Evolutionary conservation across 352 stramenopile species (phyloP).

Genomic region (Globisporangium irregulare): DNA sequence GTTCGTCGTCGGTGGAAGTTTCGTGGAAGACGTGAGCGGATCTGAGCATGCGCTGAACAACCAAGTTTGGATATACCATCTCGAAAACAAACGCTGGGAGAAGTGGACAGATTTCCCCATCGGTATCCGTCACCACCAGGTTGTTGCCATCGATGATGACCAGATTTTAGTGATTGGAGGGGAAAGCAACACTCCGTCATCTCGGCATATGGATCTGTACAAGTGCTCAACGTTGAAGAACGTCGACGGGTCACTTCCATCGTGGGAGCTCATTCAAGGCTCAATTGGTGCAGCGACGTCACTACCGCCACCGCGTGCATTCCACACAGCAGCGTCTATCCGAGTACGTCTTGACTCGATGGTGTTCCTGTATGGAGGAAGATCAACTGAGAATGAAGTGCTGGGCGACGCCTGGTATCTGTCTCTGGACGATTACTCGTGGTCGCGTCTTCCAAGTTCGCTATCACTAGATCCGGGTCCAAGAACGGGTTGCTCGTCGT

Average conservation of each 20-base stretch:
- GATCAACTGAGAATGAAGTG: slow-evolving; percentile 64
- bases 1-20: slow-evolving; percentile 72
- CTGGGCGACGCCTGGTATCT: slow-evolving; percentile 83
- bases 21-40: slow-evolving; percentile 15
- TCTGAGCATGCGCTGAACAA: slow-evolving; percentile 7
- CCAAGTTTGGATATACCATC: slow-evolving; percentile 71
- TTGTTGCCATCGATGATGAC: slow-evolving; percentile 62
- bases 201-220: slow-evolving; percentile 85
- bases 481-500: slow-evolving; percentile 56
- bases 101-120: slow-evolving; percentile 82
- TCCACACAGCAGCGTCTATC: slow-evolving; percentile 67
- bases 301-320: slow-evolving; percentile 58
- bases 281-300: slow-evolving; percentile 59
- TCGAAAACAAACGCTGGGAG: slow-evolving; percentile 56
- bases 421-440: slow-evolving; percentile 77
- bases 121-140: slow-evolving; percentile 73
- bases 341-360: slow-evolving; percentile 71
- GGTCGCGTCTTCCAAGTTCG: slow-evolving; percentile 71
- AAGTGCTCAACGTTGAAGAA: slow-evolving; percentile 59
- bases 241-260: slow-evolving; percentile 61
- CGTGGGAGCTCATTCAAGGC: slow-evolving; percentile 75
- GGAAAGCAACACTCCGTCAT: slow-evolving; percentile 64
- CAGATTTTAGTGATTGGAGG: slow-evolving; percentile 83
- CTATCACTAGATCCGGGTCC: slow-evolving; percentile 74
- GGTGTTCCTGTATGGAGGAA: slow-evolving; percentile 83